These are phyloP conservation scores for Eucalyptus viminalis DNA, from an alignment of 345 rosid genomes.

Conservation along the genomic window DNA sequence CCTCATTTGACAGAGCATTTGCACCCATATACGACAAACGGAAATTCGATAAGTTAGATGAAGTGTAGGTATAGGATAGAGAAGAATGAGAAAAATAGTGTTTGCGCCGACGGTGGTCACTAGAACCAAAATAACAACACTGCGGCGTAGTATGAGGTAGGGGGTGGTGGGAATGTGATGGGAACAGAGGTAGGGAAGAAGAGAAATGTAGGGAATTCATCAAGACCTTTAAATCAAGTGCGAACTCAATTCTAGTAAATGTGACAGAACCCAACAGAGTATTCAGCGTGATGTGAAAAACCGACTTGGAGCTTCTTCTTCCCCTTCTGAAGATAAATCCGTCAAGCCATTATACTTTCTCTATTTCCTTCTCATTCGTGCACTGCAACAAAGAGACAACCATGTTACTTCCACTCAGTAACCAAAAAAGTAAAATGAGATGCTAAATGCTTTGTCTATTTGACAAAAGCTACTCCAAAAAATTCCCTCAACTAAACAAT, in stretches of 20 bases:
- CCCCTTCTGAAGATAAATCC: neutral
- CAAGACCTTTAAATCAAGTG: neutral
- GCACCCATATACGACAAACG: neutral
- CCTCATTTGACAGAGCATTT: conserved; percentile 36
- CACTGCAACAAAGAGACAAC: neutral
- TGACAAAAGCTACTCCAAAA: neutral
- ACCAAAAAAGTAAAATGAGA: neutral
- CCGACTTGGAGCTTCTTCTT: neutral
- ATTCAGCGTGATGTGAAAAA: neutral
- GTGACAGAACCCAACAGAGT: neutral
- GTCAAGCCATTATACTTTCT: neutral
- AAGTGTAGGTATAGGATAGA: neutral
- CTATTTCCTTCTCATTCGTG: neutral
- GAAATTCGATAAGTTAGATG: neutral
- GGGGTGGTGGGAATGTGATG: neutral
- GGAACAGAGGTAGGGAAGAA: neutral
- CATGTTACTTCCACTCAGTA: neutral
- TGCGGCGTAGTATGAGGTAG: neutral
- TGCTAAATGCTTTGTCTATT: neutral
- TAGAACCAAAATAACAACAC: neutral
- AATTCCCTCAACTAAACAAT: neutral
- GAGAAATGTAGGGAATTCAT: conserved; percentile 25
- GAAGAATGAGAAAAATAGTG: neutral
- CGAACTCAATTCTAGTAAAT: neutral
- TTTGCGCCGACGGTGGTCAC: neutral